Conservation (phyloP, 192 early-diverging fungal species). For the Coemansia guatemalensis region DNA sequence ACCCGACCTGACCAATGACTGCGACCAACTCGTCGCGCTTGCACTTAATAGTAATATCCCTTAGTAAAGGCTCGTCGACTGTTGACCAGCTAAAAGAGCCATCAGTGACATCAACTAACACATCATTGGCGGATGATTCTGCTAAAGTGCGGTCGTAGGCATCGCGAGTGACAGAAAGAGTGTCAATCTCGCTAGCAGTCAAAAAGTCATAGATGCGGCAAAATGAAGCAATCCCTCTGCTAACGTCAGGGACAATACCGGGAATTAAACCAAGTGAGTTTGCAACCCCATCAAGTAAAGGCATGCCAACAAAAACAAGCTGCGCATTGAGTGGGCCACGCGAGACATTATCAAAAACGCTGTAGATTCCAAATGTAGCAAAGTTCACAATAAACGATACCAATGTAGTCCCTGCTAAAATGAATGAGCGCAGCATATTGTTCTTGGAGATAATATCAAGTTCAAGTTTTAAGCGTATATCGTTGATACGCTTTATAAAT, state of each 20-base stretch:
- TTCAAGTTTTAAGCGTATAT: no score
- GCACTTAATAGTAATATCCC: constrained; percentile 42
- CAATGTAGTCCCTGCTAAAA: constrained; percentile 80
- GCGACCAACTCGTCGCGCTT: constrained; percentile 54
- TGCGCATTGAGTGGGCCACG: constrained; percentile 58
- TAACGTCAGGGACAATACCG: constrained; percentile 63
- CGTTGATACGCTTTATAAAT: no score
- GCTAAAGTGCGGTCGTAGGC: constrained; percentile 17
- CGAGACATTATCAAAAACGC: constrained; percentile 57
- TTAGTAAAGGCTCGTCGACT: constrained; percentile 18
- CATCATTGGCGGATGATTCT: constrained; percentile 7
- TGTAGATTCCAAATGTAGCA: constrained; percentile 76
- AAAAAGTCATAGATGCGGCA: constrained; percentile 72
- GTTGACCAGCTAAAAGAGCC: constrained; percentile 57
- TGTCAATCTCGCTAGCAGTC: constrained; percentile 71
- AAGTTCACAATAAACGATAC: constrained; percentile 65
- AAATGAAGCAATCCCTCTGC: constrained; percentile 79
- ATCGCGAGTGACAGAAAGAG: constrained; percentile 52
- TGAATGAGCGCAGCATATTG: no score
- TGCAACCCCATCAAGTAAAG: constrained; percentile 87
- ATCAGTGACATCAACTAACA: constrained; percentile 14
- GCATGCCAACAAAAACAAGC: constrained; percentile 82
- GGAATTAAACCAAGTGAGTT: constrained; percentile 84
- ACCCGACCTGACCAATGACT: constrained; percentile 62
- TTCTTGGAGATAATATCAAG: no score